phyloP scores from a whole-genome alignment of 176 grass and related monocot species.

The Eleusine indica region DNA sequence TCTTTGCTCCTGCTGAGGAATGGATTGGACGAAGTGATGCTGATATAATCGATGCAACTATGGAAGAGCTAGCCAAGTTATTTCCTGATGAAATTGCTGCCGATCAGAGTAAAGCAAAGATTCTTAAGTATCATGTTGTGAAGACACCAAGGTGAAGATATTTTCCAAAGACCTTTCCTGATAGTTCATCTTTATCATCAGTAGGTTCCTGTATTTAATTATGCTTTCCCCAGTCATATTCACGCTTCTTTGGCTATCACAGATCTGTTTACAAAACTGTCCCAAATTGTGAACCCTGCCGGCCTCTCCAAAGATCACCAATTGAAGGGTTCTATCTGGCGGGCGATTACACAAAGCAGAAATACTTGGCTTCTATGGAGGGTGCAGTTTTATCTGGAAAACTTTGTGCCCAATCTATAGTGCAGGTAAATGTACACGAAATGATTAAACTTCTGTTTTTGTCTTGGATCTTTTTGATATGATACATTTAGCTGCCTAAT shows the following conservation, averaged over 20 bases:
- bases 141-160: constrained; percentile 82
- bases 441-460: not conserved
- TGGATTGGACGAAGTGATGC: constrained; percentile 79
- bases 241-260: constrained; percentile 32
- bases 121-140: constrained; percentile 88
- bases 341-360: constrained; percentile 98
- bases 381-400: constrained; percentile 90
- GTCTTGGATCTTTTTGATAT: not conserved
- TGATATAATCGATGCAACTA: constrained; percentile 88
- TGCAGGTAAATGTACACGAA: constrained; percentile 53
- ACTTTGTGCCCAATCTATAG: constrained; percentile 85
- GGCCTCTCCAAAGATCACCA: constrained; percentile 83
- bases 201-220: not conserved
- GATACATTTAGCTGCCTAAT: constrained; percentile 16
- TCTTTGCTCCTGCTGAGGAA: constrained; percentile 96
- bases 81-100: constrained; percentile 96
- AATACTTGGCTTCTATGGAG: constrained; percentile 97
- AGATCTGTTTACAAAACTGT: constrained; percentile 96
- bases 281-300: constrained; percentile 85
- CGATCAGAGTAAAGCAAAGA: constrained; percentile 92
- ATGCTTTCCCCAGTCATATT: not conserved
- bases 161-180: constrained; percentile 3
- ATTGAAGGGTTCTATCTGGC: constrained; percentile 91
- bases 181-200: constrained; percentile 3
- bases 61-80: constrained; percentile 89